Percentiles rank a stretch among this genome's conserved stretches.
phyloP scores from a whole-genome alignment of 352 stramenopile species.

The Phytophthora brassicae region DNA sequence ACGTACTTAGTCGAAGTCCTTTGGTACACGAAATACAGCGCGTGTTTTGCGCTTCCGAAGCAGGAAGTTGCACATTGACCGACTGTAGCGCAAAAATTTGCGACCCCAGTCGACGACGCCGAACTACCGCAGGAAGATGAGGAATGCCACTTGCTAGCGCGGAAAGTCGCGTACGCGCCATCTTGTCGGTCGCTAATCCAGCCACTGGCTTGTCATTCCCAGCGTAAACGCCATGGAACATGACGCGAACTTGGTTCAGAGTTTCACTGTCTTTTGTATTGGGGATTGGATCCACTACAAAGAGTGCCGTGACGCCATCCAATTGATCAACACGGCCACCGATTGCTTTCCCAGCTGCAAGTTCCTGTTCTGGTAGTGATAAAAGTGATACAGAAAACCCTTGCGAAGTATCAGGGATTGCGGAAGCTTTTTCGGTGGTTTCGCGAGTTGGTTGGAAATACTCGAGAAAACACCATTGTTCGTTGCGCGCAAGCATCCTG shows the following conservation, averaged over 20 bases:
- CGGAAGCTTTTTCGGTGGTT: neutral
- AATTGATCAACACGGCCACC: constrained; percentile 46
- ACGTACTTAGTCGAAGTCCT: constrained; percentile 21
- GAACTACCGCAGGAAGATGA: constrained; percentile 37
- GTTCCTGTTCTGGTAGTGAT: constrained; percentile 32
- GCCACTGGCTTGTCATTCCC: neutral
- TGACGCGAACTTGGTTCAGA: constrained; percentile 32
- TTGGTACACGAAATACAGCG: constrained; percentile 55
- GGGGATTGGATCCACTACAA: constrained; percentile 39
- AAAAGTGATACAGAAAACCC: constrained; percentile 36
- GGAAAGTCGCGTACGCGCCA: constrained; percentile 25
- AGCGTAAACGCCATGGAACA: constrained; percentile 32
- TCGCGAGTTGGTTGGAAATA: constrained; percentile 32
- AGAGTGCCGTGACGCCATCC: constrained; percentile 32
- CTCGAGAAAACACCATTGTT: constrained; percentile 59
- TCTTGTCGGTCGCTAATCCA: constrained; percentile 26
- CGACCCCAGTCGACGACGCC: constrained; percentile 34
- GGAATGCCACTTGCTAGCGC: constrained; percentile 31
- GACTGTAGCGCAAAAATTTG: constrained; percentile 36
- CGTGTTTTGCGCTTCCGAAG: constrained; percentile 28
- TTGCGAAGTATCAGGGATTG: constrained; percentile 9
- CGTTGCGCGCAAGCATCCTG: constrained; percentile 34
- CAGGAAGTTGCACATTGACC: neutral
- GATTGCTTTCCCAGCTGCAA: constrained; percentile 33
- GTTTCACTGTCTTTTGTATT: neutral